phyloP scores from a whole-genome alignment of 1,284 basidiomycete genomes.

The Golubevia pallescens region DNA sequence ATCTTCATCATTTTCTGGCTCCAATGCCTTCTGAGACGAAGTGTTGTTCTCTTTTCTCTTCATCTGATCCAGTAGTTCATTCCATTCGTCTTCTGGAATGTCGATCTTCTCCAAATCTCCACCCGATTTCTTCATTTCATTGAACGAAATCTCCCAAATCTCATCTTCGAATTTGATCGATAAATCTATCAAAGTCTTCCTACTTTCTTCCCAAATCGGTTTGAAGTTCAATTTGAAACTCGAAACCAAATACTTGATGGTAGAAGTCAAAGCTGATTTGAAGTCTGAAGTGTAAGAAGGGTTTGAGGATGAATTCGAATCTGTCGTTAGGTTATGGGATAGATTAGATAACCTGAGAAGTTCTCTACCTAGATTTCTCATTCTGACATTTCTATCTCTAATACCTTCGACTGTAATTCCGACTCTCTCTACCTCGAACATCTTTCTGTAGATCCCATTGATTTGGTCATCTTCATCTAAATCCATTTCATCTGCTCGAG shows the following conservation, averaged over 20 bases:
- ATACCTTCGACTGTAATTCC: conserved; percentile 36
- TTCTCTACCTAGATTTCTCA: conserved; percentile 47
- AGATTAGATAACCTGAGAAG: conserved; percentile 10
- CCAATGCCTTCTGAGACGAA: conserved; percentile 11
- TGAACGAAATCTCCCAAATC: conserved; percentile 28
- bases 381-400: conserved; percentile 52
- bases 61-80: background rate
- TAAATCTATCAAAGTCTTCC: conserved; percentile 44
- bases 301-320: background rate
- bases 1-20: conserved; percentile 1
- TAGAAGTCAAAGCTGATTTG: conserved; percentile 19
- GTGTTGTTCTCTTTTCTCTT: too few relatives aligned
- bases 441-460: conserved; percentile 5
- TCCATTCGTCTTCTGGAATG: background rate
- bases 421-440: conserved; percentile 44
- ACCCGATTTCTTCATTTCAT: conserved; percentile 17
- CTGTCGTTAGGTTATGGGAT: background rate
- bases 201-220: conserved; percentile 53
- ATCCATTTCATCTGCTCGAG: too few relatives aligned
- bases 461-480: background rate
- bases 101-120: background rate
- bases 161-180: conserved; percentile 12
- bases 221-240: conserved; percentile 57
- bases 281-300: conserved; percentile 11
- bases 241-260: conserved; percentile 31